A percentile compares a stretch with the other conserved stretches of the same genome.
Evolutionary conservation across 1,284 basidiomycete species (phyloP).

Genomic region (Ganoderma sp.): DNA sequence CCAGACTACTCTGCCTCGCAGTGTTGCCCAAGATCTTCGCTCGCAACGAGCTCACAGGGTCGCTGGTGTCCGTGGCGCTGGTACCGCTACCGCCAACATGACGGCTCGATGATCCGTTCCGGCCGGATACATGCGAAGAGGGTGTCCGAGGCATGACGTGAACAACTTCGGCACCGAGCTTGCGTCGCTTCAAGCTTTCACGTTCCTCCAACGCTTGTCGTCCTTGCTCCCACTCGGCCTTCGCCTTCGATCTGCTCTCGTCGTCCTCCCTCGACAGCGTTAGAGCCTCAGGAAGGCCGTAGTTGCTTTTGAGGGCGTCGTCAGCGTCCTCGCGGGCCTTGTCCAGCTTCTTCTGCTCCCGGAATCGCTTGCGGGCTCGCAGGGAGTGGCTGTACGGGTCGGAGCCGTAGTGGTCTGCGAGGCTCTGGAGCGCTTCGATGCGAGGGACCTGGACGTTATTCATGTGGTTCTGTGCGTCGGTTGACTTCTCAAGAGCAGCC

Average conservation of each 20-base stretch:
- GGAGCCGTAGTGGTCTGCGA: slow-evolving; percentile 74
- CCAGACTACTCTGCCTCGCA: slow-evolving; percentile 31
- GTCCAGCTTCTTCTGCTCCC: slow-evolving; percentile 84
- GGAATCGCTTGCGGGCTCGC: slow-evolving; percentile 79
- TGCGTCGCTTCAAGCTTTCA: slow-evolving; percentile 55
- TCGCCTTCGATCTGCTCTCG: slow-evolving; percentile 59
- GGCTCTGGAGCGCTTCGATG: slow-evolving; percentile 76
- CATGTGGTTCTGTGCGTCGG: slow-evolving; percentile 74
- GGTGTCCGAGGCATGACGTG: slow-evolving; percentile 39
- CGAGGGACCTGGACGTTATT: slow-evolving; percentile 77
- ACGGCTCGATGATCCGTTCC: slow-evolving; percentile 22
- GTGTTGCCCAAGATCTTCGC: slow-evolving; percentile 62
- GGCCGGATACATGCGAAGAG: slow-evolving; percentile 20
- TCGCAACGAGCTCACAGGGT: slow-evolving; percentile 52
- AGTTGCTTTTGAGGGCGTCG: slow-evolving; percentile 70
- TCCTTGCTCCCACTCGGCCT: slow-evolving; percentile 62
- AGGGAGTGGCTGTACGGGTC: slow-evolving; percentile 87
- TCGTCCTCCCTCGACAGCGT: slow-evolving; percentile 66
- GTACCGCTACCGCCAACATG: slow-evolving; percentile 21
- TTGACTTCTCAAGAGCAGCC: slow-evolving; percentile 86
- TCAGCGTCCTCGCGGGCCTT: slow-evolving; percentile 70
- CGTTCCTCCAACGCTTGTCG: slow-evolving; percentile 49
- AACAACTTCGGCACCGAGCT: slow-evolving; percentile 44
- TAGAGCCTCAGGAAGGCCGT: slow-evolving; percentile 73
- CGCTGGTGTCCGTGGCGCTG: slow-evolving; percentile 18